Evolutionary conservation across 192 early-diverging fungal genomes (phyloP), one percentile per base, ranked within the genome.

Genomic region (Diversispora eburnea): DNA sequence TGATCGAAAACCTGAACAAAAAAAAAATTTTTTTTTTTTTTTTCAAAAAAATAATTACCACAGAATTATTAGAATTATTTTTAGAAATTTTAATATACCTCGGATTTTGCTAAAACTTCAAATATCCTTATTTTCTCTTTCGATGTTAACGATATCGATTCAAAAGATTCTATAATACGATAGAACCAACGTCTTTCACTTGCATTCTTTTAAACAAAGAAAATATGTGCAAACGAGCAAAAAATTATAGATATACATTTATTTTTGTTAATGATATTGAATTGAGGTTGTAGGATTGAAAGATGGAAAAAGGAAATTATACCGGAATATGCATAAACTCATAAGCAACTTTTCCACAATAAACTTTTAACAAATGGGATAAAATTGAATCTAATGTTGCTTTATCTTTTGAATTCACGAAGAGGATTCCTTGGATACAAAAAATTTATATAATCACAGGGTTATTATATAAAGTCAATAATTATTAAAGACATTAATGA

Each of bases 261-360:
- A 54, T 54, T 54, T 17, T 54, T 54, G n/a, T 54, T 54, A 54
- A 4, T 54, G 51, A 17, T 13, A 54, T 54, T 54, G 9, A 15
- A 45, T 25, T 49, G 9, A 17, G 43, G 56, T 12, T 48, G 13
- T 17, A 5, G 3, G 8, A 52, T 51, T 17, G 6, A 56, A 33
- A 71, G 25, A 63, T 12, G 39, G 6, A 13, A 15, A 17, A 19
- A 13, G 39, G 5, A 41, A 22, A 39, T 55, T 82, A 51, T 83
- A 90, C 91, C 0, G 95, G 94, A 56, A 97, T 88, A 74, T 98
- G 96, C 77, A 85, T 87, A 85, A 97, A 98, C 84, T 98, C 96
- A 77, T 93, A 97, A 12, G 94, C 96, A 68, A 97, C 93, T 52
- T 89, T 86, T 17, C 90, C 91, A 76, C 90, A 91, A 75, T 94